Evolutionary conservation across 495 filamentous ascomycete species (phyloP).

Genomic region (Penicillium pancosmium): DNA sequence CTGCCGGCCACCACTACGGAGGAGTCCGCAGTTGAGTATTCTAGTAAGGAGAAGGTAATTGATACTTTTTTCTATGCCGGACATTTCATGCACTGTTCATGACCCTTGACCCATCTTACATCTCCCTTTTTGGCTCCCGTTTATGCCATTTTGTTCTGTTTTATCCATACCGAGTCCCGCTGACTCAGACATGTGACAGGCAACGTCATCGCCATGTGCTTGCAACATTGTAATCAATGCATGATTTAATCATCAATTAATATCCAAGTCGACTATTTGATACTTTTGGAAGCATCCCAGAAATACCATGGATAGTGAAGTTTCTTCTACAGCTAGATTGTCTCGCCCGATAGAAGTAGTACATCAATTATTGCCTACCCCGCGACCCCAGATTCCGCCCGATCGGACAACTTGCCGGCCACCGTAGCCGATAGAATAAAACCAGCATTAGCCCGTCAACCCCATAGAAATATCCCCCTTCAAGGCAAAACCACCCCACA

Average conservation of each 20-base stretch:
- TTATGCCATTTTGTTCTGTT: background rate
- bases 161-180: conserved; percentile 20
- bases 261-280: too few relatives aligned
- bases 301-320: too few relatives aligned
- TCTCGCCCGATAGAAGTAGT: conserved; percentile 5
- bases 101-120: too few relatives aligned
- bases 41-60: background rate
- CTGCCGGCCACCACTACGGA: background rate
- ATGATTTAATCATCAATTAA: too few relatives aligned
- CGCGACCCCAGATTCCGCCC: conserved; percentile 27
- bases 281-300: too few relatives aligned
- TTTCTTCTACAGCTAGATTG: background rate
- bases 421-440: conserved; percentile 17
- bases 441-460: background rate
- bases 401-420: conserved; percentile 24
- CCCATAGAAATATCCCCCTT: background rate
- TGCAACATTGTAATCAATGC: background rate
- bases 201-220: conserved; percentile 32
- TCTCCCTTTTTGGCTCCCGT: background rate
- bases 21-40: background rate
- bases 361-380: background rate
- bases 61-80: background rate
- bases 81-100: too few relatives aligned
- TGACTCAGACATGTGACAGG: conserved; percentile 41
- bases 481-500: background rate